Evolutionary conservation across 768 basidiomycete species (phyloP), one percentile per base, ranked within the genome.

Genomic region (Podaxis pistillaris): DNA sequence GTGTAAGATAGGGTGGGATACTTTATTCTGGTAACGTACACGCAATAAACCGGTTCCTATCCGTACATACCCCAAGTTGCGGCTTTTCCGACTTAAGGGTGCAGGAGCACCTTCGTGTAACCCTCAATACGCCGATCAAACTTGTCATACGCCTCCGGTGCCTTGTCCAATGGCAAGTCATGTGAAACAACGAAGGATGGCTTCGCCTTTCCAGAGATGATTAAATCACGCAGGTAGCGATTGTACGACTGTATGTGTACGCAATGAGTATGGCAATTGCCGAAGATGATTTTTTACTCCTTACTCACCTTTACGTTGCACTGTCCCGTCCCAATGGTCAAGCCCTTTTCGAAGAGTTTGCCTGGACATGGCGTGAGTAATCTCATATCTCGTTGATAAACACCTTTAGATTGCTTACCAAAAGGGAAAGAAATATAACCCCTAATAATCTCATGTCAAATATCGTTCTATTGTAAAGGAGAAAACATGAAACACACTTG

Each of bases 161-260:
- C 83, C 2, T 81, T 74, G 56, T 83, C 77, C 54, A 85, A 73
- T 2, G 77, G 67, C n/a, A 83, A 62, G 41, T 83, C 79, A 66
- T 85, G 83, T 33, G 82, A 83, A 11, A 85, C 81, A 33, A 83
- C 81, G 60, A 84, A 84, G 17, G 79, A 79, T 1, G 83, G 84
- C 63, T 83, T 84, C 1, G 83, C 84, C 55, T 75, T 75, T 2
- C 82, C 82, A 1, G 81, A 67, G 51, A 85, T 80, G 71, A 85
- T 85, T 22, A 84, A 68, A 68, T 85, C 83, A 28, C 84, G 76
- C 12, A 84, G 72, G 67, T 83, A 82, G 33, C 82, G 77, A 64
- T 85, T 84, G 66, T 83, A 83, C 22, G 79, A 65, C 81, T 83
- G 64, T 19, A 56, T 30, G 12, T 17, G 44, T 38, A 55, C 19